Evolutionary conservation across 108 stramenopile species (phyloP).

Genomic region (Nannochloropsis granulata): DNA sequence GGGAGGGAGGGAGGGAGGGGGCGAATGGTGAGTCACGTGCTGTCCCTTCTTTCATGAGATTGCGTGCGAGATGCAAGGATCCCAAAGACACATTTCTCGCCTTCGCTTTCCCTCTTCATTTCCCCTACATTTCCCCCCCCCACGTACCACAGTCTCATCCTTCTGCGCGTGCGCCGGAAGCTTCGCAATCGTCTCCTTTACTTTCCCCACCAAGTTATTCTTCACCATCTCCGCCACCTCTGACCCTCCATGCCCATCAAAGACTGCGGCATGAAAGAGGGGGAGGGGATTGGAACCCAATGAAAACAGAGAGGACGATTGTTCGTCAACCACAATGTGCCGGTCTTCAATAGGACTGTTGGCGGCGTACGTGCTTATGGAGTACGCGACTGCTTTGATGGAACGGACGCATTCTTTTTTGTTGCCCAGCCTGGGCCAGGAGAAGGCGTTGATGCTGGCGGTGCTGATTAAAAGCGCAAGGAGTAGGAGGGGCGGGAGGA

Average conservation of each 20-base stretch:
- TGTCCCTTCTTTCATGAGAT: too few species aligned
- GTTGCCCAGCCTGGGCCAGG: background rate
- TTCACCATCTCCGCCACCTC: slow-evolving; percentile 42
- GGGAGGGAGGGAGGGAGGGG: background rate
- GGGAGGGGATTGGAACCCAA: background rate
- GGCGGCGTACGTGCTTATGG: slow-evolving; percentile 32
- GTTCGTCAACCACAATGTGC: slow-evolving; percentile 6
- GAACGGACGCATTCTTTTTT: background rate
- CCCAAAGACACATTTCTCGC: too few species aligned
- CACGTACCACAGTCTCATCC: background rate
- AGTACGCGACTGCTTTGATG: background rate
- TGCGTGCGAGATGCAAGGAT: too few species aligned
- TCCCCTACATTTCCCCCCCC: background rate
- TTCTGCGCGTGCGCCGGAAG: slow-evolving; percentile 6
- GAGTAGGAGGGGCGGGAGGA: background rate
- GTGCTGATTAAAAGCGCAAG: background rate
- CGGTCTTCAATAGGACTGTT: slow-evolving; percentile 46
- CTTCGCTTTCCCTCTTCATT: too few species aligned
- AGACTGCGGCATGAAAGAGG: slow-evolving; percentile 35
- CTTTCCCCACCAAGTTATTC: slow-evolving; percentile 5
- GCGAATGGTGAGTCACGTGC: background rate
- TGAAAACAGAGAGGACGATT: background rate
- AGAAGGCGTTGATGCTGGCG: background rate
- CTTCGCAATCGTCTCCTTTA: slow-evolving; percentile 7
- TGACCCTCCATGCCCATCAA: slow-evolving; percentile 50